A percentile compares a stretch with the other conserved stretches of the same genome.
These are phyloP conservation scores for Carallia pectinifolia DNA, from an alignment of 345 rosid species.

Conservation along the genomic window DNA sequence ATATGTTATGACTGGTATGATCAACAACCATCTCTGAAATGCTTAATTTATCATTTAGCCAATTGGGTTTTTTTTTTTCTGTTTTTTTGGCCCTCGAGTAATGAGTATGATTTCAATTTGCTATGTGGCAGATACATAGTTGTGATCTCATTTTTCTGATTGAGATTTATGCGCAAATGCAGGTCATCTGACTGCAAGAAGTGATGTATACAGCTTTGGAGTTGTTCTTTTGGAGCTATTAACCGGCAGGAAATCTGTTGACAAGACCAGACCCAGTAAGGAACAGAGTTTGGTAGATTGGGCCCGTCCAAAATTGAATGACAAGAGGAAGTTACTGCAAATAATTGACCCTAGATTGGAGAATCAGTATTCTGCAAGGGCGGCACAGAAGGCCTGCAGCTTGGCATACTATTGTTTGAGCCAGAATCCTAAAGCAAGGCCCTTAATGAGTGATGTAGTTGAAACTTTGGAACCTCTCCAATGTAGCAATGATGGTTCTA, in stretches of 20 bases:
- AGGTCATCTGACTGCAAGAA: slow-evolving; percentile 97
- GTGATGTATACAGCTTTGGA: slow-evolving; percentile 97
- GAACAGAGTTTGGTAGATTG: slow-evolving; percentile 96
- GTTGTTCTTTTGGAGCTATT: slow-evolving; percentile 92
- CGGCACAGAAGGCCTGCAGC: slow-evolving; percentile 95
- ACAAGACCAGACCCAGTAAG: slow-evolving; percentile 91
- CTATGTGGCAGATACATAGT: not conserved
- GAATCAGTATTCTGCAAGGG: slow-evolving; percentile 82
- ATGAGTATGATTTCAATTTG: too few species aligned
- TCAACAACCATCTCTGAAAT: slow-evolving; percentile 6
- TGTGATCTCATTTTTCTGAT: not conserved
- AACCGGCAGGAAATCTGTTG: slow-evolving; percentile 91
- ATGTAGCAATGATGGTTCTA: slow-evolving; percentile 45
- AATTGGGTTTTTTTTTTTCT: not conserved
- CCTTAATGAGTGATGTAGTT: slow-evolving; percentile 93
- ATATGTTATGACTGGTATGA: slow-evolving; percentile 94
- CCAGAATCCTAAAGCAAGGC: slow-evolving; percentile 98
- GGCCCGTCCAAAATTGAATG: slow-evolving; percentile 95
- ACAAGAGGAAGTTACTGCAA: slow-evolving; percentile 80
- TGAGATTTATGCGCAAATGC: slow-evolving; percentile 24
- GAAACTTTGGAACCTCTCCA: slow-evolving; percentile 94
- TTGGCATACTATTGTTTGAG: slow-evolving; percentile 92
- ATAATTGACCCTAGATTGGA: slow-evolving; percentile 91
- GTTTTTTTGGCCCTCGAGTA: too few species aligned
- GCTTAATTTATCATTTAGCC: not conserved